Conservation (phyloP, 352 stramenopile species). For the Phytophthora capsici region DNA sequence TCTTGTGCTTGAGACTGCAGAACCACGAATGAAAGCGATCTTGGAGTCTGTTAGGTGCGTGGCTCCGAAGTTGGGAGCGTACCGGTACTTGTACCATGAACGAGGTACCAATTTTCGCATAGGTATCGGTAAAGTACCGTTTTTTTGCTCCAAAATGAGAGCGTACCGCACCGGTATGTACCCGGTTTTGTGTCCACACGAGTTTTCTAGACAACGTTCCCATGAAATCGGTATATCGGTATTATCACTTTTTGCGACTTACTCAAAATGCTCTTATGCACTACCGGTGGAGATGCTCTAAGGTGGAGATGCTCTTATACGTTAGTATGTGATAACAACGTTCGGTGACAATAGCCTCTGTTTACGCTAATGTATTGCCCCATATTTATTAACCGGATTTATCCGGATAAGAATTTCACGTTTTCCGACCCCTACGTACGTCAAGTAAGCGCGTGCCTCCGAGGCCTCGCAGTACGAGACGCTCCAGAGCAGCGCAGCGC, state of each 20-base stretch:
- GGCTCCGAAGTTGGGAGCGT: constrained; percentile 26
- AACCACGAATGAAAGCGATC: constrained; percentile 45
- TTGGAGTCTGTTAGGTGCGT: constrained; percentile 1
- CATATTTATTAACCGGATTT: not conserved
- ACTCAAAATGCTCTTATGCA: too few species aligned
- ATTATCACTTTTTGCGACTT: too few species aligned
- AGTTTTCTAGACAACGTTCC: too few species aligned
- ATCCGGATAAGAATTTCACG: not conserved
- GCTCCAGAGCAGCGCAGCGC: constrained; percentile 1
- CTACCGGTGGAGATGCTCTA: too few species aligned
- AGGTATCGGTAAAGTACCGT: not conserved
- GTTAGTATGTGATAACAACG: too few species aligned
- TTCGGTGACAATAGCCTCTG: constrained; percentile 10
- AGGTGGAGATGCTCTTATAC: too few species aligned
- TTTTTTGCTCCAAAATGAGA: constrained; percentile 1
- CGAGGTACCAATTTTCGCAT: not conserved
- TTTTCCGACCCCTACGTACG: constrained; percentile 11
- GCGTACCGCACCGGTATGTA: not conserved
- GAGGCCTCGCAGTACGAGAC: constrained; percentile 14
- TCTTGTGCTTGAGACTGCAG: constrained; percentile 26
- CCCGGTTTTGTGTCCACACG: too few species aligned
- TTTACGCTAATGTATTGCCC: constrained; percentile 24
- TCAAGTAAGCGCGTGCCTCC: constrained; percentile 23
- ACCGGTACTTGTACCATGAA: constrained; percentile 11
- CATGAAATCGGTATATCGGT: too few species aligned